Base-by-base conservation (phyloP, 2,329 filamentous ascomycete genomes). In the Colletotrichum camelliae region DNA sequence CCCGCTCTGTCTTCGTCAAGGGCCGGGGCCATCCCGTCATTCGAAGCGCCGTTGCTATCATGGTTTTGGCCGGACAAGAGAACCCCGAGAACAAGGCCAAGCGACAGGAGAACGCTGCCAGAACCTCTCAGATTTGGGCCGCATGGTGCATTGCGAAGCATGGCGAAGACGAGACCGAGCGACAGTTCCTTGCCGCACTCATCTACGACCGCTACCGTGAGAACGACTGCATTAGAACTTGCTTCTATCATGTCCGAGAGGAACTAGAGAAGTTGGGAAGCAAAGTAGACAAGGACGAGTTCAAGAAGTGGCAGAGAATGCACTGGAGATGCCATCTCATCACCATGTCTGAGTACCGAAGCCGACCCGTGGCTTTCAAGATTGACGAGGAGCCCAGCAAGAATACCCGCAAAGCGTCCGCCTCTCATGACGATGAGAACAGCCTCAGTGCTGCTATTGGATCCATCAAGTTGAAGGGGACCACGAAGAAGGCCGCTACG, bases 1-100 rank as follows among this genome's bases (percentile, higher is more conserved):
- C 70, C 12, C 73, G 70, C 18, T 75, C 73, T 4, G 70, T 75
- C 16, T 69, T 35, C 29, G 70, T 75, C 43, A 39, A 31, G 15
- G 43, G 58, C 5, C 33, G 48, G 2, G 70, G 60, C 21, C 73
- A 75, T 24, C 70, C 73, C 27, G 60, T 75, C 43, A 69, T 73
- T 8, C 70, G 65, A 2, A 75, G 73, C 24, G 73, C 73, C 3
- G 73, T 73, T n/a, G 73, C 73, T 48, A 73, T 73, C 33, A 75
- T 75, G 73, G 58, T 60, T 12, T 10, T 64, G 31, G 73, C 73
- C 2, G 43, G 65, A 21, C 27, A 68, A 18, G 48, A 48, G 4
- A 35, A 67, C 33, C 16, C 29, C 5, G 15, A 35, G 13, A 18
- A 39, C 18, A 35, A 13, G 15, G 29, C 31, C 6, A 52, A 31